Evolutionary conservation across 1,139 yeast genomes (phyloP).

Genomic region (Candida frijolesensis): DNA sequence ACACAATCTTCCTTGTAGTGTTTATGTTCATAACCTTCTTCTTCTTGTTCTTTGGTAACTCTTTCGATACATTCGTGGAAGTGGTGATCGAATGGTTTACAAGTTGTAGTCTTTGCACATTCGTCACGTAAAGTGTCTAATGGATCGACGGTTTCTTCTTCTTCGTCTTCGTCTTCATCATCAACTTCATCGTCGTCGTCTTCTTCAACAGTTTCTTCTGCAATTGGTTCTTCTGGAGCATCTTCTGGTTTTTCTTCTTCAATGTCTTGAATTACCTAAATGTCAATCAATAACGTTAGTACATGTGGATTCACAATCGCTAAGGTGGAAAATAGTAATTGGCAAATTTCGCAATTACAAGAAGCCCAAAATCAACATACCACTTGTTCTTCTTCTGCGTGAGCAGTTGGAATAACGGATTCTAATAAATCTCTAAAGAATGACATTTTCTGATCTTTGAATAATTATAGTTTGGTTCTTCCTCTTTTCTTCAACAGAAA

Average conservation of each 20-base stretch:
- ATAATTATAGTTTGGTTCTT: slow-evolving; percentile 2
- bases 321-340: background rate
- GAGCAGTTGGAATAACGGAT: slow-evolving; percentile 79
- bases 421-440: slow-evolving; percentile 81
- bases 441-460: slow-evolving; percentile 34
- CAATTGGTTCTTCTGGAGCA: slow-evolving; percentile 43
- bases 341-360: background rate
- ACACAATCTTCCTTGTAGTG: slow-evolving; percentile 96
- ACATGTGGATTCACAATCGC: background rate
- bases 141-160: slow-evolving; percentile 72
- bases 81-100: slow-evolving; percentile 82
- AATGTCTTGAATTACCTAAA: slow-evolving; percentile 38
- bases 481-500: slow-evolving; percentile 1
- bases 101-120: slow-evolving; percentile 67
- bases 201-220: slow-evolving; percentile 27
- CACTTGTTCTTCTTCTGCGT: slow-evolving; percentile 53
- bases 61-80: slow-evolving; percentile 94
- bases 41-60: slow-evolving; percentile 84
- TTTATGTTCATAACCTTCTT: slow-evolving; percentile 75
- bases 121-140: slow-evolving; percentile 66
- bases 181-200: slow-evolving; percentile 68
- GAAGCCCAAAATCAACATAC: slow-evolving; percentile 33
- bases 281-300: background rate
- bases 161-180: slow-evolving; percentile 78
- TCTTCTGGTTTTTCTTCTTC: slow-evolving; percentile 41